These are phyloP conservation scores for Kluyveromyces sp. DNA, from an alignment of 1,139 yeast genomes.

Conservation along the genomic window DNA sequence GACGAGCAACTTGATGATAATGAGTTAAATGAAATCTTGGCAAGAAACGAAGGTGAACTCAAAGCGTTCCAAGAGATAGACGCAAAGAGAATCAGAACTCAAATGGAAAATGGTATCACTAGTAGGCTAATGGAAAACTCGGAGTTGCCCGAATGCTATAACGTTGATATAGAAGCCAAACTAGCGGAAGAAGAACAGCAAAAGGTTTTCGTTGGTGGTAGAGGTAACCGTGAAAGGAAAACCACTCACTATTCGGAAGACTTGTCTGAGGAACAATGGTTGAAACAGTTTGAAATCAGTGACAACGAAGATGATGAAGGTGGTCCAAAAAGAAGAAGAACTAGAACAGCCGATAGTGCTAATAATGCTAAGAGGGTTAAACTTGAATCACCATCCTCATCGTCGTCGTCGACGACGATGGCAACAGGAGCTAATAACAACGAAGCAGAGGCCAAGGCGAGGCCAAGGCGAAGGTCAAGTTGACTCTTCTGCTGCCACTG, in stretches of 20 bases:
- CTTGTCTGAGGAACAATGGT: slow-evolving; percentile 74
- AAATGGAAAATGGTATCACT: slow-evolving; percentile 30
- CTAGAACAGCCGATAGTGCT: background rate
- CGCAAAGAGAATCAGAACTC: slow-evolving; percentile 44
- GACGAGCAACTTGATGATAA: slow-evolving; percentile 58
- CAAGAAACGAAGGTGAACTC: slow-evolving; percentile 58
- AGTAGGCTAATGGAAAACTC: slow-evolving; percentile 51
- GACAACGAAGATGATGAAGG: slow-evolving; percentile 27
- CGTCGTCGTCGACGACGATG: no score
- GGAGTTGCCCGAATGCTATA: slow-evolving; percentile 63
- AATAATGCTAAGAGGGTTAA: slow-evolving; percentile 2
- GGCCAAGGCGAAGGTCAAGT: no score
- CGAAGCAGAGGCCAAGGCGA: no score
- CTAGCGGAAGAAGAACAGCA: slow-evolving; percentile 44
- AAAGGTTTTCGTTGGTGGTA: slow-evolving; percentile 36
- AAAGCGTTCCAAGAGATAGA: slow-evolving; percentile 49
- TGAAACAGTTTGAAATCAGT: slow-evolving; percentile 46
- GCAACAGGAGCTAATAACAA: no score
- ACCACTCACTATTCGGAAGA: slow-evolving; percentile 54
- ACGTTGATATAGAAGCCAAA: slow-evolving; percentile 53
- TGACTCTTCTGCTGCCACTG: no score
- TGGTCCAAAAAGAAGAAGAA: slow-evolving; percentile 9
- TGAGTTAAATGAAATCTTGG: slow-evolving; percentile 63
- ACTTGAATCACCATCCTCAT: background rate
- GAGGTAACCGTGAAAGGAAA: slow-evolving; percentile 63